Base-by-base conservation (phyloP, 2,329 filamentous ascomycete species). In the Microcyclosporella mali region DNA sequence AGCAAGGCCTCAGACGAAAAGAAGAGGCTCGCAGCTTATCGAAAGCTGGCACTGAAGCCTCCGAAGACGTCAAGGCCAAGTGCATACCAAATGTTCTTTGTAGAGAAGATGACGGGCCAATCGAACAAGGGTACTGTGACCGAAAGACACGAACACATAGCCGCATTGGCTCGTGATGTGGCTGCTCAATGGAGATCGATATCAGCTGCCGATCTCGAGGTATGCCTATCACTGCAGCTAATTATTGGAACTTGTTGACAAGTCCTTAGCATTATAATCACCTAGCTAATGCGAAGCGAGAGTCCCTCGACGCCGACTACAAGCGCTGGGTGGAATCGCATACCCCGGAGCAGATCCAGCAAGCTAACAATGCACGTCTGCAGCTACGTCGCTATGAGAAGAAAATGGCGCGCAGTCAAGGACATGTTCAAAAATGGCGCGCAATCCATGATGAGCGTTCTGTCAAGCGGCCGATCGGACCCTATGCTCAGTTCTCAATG, bases 281-380 rank as follows among this genome's bases (percentile, higher is more conserved):
- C 37, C 51, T 71, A 14, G 74, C 72, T 38, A 69, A 68, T 42
- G 56, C 72, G 45, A 71, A 69, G 51, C 70, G 60, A 15, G 67
- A 64, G 31, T 62, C 66, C 11, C 72, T 71, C 37, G 52, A 60
- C 15, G 62, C 64, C 15, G 66, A 65, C 11, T 74, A 72, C 56
- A 65, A 73, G 21, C 57, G 68, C 45, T 85, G 77, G 77, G 60
- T 84, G 15, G 59, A 71, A 25, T 64, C 61, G 2, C 63, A 80
- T 56, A 76, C 75, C 1, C 72, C 77, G 8, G 65, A 75, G 4
- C 60, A 81, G 56, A 82, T 85, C 52, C 66, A 66, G 34, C 45
- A 67, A 2, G 81, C 81, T 43, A 85, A 85, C 59, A 56, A 51
- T 9, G 81, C 81, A 9, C 76, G 81, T 29, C 45, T 30, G 1